These are phyloP conservation scores for Serpula lacrymans DNA, from an alignment of 768 basidiomycete species.

Conservation along the genomic window DNA sequence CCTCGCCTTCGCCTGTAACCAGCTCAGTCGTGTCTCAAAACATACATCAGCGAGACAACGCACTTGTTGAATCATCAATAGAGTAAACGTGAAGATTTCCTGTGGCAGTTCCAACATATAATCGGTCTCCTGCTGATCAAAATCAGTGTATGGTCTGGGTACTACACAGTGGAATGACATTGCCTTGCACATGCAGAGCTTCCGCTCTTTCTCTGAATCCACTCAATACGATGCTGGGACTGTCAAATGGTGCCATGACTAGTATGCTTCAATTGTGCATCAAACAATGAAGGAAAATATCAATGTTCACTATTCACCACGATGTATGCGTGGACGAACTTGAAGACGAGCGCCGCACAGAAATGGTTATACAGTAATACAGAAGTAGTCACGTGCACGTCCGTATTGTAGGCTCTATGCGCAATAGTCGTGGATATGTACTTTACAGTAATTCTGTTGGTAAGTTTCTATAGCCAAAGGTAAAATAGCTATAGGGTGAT, in stretches of 20 bases:
- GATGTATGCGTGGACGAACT: too few relatives aligned
- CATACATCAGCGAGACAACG: slow-evolving; percentile 8
- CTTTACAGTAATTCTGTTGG: too few relatives aligned
- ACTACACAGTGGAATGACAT: slow-evolving; percentile 6
- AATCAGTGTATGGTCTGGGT: not conserved
- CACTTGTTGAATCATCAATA: slow-evolving; percentile 38
- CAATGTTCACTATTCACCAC: too few relatives aligned
- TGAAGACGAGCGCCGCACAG: too few relatives aligned
- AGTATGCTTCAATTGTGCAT: too few relatives aligned
- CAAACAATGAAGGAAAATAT: too few relatives aligned
- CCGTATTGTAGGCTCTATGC: too few relatives aligned
- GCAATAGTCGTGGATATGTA: too few relatives aligned
- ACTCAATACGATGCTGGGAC: slow-evolving; percentile 20
- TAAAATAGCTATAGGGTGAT: too few relatives aligned
- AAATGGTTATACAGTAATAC: too few relatives aligned
- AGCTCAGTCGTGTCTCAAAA: not conserved
- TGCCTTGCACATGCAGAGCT: slow-evolving; percentile 29
- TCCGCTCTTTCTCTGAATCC: slow-evolving; percentile 35
- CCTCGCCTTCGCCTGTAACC: slow-evolving; percentile 29
- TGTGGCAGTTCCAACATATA: slow-evolving; percentile 60
- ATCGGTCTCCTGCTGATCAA: slow-evolving; percentile 40
- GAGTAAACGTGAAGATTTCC: slow-evolving; percentile 56
- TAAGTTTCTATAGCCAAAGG: too few relatives aligned
- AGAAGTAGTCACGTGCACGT: too few relatives aligned
- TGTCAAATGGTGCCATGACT: slow-evolving; percentile 35